phyloP scores from a whole-genome alignment of 2,329 filamentous ascomycete genomes.

The Leptodontidium sp. region DNA sequence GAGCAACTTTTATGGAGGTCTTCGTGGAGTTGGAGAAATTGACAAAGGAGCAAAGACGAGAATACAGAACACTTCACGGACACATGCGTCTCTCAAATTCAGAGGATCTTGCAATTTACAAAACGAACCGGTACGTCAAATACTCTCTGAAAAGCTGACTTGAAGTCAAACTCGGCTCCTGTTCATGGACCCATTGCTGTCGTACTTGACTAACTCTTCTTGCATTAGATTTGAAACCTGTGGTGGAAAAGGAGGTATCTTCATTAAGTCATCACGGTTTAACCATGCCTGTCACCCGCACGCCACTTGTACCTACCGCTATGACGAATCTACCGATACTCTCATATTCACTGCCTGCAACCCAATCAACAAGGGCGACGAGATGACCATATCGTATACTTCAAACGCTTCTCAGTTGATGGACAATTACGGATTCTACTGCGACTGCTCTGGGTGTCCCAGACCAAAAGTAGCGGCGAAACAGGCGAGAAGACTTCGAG shows the following conservation, averaged over 20 bases:
- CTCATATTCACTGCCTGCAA: slow-evolving; percentile 54
- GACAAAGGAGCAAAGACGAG: slow-evolving; percentile 30
- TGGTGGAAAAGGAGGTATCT: slow-evolving; percentile 49
- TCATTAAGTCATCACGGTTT: slow-evolving; percentile 62
- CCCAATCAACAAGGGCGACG: slow-evolving; percentile 53
- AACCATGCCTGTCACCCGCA: slow-evolving; percentile 63
- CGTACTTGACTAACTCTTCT: slow-evolving; percentile 20
- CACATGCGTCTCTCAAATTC: slow-evolving; percentile 30
- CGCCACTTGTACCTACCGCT: slow-evolving; percentile 53
- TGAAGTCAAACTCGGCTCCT: not conserved
- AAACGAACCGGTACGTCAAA: slow-evolving; percentile 42
- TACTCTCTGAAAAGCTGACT: slow-evolving; percentile 3
- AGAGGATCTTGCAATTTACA: slow-evolving; percentile 39
- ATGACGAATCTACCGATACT: slow-evolving; percentile 43
- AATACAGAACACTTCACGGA: slow-evolving; percentile 36
- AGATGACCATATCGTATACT: slow-evolving; percentile 62
- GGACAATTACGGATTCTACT: slow-evolving; percentile 60
- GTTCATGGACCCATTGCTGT: not conserved
- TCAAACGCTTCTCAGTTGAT: slow-evolving; percentile 50
- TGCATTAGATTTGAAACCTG: slow-evolving; percentile 35
- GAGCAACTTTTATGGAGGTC: slow-evolving; percentile 27
- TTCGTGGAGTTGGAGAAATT: slow-evolving; percentile 37
- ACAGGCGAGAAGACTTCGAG: slow-evolving; percentile 14
- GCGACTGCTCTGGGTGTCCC: slow-evolving; percentile 57
- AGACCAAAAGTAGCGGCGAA: not conserved